Base-by-base conservation (phyloP, 768 basidiomycete species). In the Xerocomellus amylosporus region DNA sequence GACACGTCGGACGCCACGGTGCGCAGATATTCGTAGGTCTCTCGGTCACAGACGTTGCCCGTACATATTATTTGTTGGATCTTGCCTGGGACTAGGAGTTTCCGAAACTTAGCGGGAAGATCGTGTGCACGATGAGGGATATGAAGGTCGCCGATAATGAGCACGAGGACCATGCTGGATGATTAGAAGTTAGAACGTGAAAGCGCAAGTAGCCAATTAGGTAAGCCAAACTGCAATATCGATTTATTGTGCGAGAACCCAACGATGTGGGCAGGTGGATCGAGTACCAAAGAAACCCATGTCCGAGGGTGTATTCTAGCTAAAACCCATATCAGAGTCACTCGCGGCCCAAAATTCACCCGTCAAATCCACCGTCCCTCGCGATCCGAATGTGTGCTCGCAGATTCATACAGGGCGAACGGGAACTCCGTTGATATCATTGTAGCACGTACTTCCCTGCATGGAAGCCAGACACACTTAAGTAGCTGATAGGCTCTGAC, bases 31-130 rank as follows among this genome's bases (percentile, higher is more conserved):
- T 98, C 97, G 72, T 90, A 94, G 8, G 97, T 98, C 73, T 98
- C 96, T 65, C 88, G 87, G 75, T 99, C 97, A 71, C 93, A 95
- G 22, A 98, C 88, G 69, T 98, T 98, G 44, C 97, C 97, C 0
- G 96, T 98, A 70, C 93, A 97, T 24, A 98, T 78, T 55, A 98
- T 97, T 71, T 98, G 96, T 58, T 95, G 92, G 42, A 99, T 98
- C 73, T 99, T 99, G 20, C 97, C 97, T 19, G 90, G 90, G 6
- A 92, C 87, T 49, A 99, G 79, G 1, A 98, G 86, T 67, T 98
- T 97, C 77, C 96, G 95, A 76, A 99, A 99, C 74, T 98, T 98
- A 14, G 85, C 77, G 0, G 97, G 95, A 9, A 99, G 82, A 66
- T 97, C 97, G 69, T 97, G 92, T 9, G 76, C 78, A 41, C 91